phyloP scores from a whole-genome alignment of 441 rosid species.

The Iberis amara region DNA sequence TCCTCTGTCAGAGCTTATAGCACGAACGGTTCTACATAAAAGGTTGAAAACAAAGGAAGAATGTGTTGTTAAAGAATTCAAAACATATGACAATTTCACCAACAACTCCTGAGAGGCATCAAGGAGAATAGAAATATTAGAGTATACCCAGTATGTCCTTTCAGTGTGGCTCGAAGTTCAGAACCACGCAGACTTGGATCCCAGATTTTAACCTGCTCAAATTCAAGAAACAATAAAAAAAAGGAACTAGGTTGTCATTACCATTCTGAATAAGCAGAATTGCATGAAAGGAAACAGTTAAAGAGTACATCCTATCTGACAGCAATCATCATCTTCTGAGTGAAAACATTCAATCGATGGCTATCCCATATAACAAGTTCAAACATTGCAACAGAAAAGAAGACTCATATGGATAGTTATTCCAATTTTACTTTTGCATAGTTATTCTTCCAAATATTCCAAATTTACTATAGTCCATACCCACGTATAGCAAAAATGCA shows the following conservation, averaged over 20 bases:
- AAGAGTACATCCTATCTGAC: constrained; percentile 13
- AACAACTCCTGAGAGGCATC: background rate
- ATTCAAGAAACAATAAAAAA: constrained; percentile 18
- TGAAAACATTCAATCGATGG: background rate
- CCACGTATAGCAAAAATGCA: background rate
- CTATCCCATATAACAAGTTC: constrained; percentile 2
- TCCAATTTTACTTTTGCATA: constrained; percentile 13
- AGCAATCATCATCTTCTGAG: background rate
- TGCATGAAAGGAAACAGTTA: constrained; percentile 1
- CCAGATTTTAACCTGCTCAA: constrained; percentile 90
- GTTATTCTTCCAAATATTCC: constrained; percentile 13
- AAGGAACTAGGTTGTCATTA: constrained; percentile 3
- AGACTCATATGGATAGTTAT: background rate
- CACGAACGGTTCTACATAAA: constrained; percentile 75
- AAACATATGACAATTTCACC: constrained; percentile 13
- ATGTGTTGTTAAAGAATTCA: constrained; percentile 8
- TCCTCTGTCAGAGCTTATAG: constrained; percentile 95
- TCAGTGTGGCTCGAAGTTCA: constrained; percentile 87
- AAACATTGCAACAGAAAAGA: constrained; percentile 2
- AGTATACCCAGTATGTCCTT: constrained; percentile 83
- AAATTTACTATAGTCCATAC: constrained; percentile 1
- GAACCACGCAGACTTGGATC: constrained; percentile 98
- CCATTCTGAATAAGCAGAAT: constrained; percentile 19
- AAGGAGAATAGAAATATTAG: constrained; percentile 10
- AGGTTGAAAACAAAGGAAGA: constrained; percentile 17